phyloP scores from a whole-genome alignment of 2,329 filamentous ascomycete genomes.

The Thielaviopsis ethacetica region DNA sequence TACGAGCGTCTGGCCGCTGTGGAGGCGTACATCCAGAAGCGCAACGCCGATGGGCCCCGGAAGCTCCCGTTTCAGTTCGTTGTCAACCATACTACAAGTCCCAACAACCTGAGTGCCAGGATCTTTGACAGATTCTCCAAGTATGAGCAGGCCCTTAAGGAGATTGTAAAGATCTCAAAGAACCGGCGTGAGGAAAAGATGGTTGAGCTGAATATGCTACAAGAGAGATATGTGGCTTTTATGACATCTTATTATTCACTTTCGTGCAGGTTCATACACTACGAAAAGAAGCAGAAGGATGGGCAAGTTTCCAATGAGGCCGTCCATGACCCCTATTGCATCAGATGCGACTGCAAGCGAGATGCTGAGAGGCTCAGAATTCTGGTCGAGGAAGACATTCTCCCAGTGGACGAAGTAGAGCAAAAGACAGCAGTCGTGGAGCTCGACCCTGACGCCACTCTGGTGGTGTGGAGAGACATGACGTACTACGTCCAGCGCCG shows the following conservation, averaged over 20 bases:
- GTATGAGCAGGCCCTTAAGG: neutral
- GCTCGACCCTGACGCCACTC: constrained; percentile 22
- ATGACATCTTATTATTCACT: too few relatives aligned
- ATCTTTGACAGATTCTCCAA: neutral
- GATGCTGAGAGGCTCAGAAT: constrained; percentile 28
- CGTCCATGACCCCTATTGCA: constrained; percentile 15
- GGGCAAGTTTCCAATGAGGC: neutral
- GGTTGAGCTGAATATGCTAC: too few relatives aligned
- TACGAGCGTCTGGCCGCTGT: constrained; percentile 27
- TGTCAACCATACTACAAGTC: neutral
- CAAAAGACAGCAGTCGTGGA: constrained; percentile 37
- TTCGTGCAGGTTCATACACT: too few relatives aligned
- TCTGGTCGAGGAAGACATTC: constrained; percentile 37
- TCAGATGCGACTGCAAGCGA: constrained; percentile 19
- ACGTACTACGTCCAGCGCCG: neutral
- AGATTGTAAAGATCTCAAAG: neutral
- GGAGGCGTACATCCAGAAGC: constrained; percentile 26
- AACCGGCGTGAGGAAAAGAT: too few relatives aligned
- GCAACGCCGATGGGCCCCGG: neutral
- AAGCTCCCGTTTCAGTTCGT: neutral
- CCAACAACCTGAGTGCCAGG: neutral
- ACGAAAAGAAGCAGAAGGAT: too few relatives aligned
- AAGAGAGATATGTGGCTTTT: too few relatives aligned
- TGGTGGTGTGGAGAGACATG: neutral
- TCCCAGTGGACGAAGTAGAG: constrained; percentile 20